Conservation (phyloP, 1,284 basidiomycete species). For the Cutaneotrichosporon cutaneum region DNA sequence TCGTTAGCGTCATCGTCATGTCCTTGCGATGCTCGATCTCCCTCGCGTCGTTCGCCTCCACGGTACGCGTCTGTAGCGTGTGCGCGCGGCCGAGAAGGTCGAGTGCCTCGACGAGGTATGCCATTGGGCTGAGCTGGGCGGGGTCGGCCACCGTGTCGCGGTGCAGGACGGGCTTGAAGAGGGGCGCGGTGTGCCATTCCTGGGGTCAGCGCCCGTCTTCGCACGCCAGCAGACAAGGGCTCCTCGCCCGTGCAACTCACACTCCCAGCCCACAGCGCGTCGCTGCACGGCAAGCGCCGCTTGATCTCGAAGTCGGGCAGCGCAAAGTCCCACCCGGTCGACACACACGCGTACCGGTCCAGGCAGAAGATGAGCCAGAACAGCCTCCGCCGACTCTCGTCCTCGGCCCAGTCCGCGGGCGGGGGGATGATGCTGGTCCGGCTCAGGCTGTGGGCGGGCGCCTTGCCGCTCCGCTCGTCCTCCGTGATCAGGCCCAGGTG, state of each 20-base stretch:
- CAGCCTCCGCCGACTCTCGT: constrained; percentile 48
- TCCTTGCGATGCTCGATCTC: constrained; percentile 45
- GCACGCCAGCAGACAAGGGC: neutral
- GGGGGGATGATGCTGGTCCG: constrained; percentile 50
- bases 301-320: constrained; percentile 49
- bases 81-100: constrained; percentile 50
- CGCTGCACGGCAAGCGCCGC: constrained; percentile 46
- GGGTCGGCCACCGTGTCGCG: constrained; percentile 26
- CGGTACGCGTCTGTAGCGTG: constrained; percentile 43
- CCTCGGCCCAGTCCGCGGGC: constrained; percentile 46
- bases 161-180: constrained; percentile 44
- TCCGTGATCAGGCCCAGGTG: constrained; percentile 48
- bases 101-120: constrained; percentile 50
- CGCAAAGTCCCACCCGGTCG: constrained; percentile 53
- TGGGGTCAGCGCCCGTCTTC: constrained; percentile 12
- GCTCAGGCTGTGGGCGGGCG: constrained; percentile 34
- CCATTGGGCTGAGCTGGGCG: constrained; percentile 41
- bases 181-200: constrained; percentile 46
- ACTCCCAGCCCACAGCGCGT: constrained; percentile 41
- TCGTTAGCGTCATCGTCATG: constrained; percentile 40
- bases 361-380: constrained; percentile 53
- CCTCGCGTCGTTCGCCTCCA: constrained; percentile 44
- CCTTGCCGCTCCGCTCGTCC: constrained; percentile 26
- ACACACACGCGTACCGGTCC: constrained; percentile 51
- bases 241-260: constrained; percentile 30